These are phyloP conservation scores for Gossypium gossypioides DNA, from an alignment of 441 rosid species.

Conservation along the genomic window DNA sequence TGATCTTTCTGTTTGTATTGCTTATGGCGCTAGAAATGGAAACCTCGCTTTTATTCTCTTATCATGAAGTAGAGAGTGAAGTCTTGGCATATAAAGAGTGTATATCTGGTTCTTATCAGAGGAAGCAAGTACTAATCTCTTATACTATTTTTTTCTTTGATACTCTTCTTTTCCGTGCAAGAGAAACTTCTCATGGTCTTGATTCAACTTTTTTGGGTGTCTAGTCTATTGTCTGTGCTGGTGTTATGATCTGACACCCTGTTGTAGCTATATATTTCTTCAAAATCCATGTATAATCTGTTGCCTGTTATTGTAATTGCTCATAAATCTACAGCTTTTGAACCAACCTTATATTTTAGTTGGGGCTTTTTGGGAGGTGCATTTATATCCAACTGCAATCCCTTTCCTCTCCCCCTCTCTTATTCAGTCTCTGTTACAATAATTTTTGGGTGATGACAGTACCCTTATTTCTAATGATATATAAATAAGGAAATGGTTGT, in stretches of 20 bases:
- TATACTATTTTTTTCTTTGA: neutral
- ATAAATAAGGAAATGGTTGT: neutral
- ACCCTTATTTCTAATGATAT: neutral
- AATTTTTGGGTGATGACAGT: neutral
- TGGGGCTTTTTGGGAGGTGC: neutral
- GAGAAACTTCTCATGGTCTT: neutral
- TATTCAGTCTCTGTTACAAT: neutral
- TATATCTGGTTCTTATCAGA: neutral
- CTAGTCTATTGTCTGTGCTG: neutral
- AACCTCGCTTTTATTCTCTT: neutral
- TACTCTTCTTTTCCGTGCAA: neutral
- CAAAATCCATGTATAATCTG: neutral
- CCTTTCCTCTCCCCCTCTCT: neutral
- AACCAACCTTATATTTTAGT: neutral
- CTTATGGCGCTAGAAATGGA: neutral
- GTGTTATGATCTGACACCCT: neutral
- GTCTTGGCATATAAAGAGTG: neutral
- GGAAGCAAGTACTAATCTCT: neutral
- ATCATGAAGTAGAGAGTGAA: neutral
- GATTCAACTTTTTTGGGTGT: neutral
- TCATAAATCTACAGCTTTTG: neutral
- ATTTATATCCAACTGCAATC: neutral
- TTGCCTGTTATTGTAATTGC: neutral
- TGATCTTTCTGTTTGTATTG: constrained; percentile 6
- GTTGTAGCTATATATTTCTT: neutral